Base-by-base conservation (phyloP, 73 alveolate genomes). In the Halteria grandinella region DNA sequence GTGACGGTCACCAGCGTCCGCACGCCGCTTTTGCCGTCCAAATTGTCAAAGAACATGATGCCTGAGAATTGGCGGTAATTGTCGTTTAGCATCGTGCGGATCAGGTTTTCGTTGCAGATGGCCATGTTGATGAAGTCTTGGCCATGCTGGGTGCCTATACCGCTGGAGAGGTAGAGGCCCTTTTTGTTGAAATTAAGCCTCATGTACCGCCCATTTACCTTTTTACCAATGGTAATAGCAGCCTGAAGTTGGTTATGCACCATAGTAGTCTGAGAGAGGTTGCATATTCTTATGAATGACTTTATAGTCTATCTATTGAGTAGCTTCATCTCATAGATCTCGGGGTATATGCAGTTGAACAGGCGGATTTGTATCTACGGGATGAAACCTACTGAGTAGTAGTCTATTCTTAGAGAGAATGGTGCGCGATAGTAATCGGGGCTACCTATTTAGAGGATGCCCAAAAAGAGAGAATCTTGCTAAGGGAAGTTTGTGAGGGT, bases 401-500 rank as follows among this genome's bases (percentile, higher is more conserved):
- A 83, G 31, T 83, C 92, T 1, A 83, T 83, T 25, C 86, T 73
- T 2, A 82, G 32, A 28, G 71, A 72, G 51, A 21, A 82, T 6
- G 27, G 28, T 23, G 14, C 18, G 14, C 24, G 21, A 37, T 21
- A 45, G 8, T 39, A 31, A 3, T 57, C 74, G 31, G 31, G 31
- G 18, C 54, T 8, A 6, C 47, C 17, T 5, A 71, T 28, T 24
- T 17, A 4, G 1, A 52, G 24, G 27, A 48, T 1, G 29, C 86
- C 86, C 0, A 74, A n/a, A 39, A 20, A 74, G 29, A 74, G 54
- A 6, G 34, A 44, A 45, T 66, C 69, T 5, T 47, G 20, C 21
- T 36, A 24, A 1, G 47, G 69, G 28, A 45, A 47, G 20, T 43
- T 66, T 15, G 45, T 21, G 14, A 66, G 54, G 1, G 81, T 45